These are phyloP conservation scores for Podila epigama DNA, from an alignment of 192 early-diverging fungal genomes.

Conservation along the genomic window DNA sequence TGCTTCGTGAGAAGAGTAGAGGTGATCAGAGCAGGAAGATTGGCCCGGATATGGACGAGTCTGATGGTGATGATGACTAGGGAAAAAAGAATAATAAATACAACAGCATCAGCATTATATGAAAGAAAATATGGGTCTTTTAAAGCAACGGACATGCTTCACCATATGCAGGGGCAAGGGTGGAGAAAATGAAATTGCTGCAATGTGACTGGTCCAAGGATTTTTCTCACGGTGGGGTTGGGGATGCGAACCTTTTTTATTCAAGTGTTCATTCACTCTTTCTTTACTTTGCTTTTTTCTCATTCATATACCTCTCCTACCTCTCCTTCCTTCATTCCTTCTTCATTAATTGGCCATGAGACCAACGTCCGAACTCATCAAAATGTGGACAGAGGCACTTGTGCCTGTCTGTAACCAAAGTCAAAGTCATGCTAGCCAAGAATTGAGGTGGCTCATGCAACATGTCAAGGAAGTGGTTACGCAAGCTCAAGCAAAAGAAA, in stretches of 20 bases:
- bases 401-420: conserved; percentile 47
- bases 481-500: background rate
- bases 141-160: no score
- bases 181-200: background rate
- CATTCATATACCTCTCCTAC: background rate
- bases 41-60: conserved; percentile 26
- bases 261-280: background rate
- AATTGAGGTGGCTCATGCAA: conserved; percentile 50
- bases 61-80: conserved; percentile 30
- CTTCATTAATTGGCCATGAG: background rate
- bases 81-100: no score
- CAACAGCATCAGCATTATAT: background rate
- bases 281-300: background rate
- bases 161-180: no score
- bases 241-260: background rate
- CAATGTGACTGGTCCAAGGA: background rate
- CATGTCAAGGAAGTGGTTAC: conserved; percentile 20
- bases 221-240: background rate
- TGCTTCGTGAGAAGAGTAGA: conserved; percentile 20
- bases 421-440: conserved; percentile 46
- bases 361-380: conserved; percentile 11
- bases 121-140: no score
- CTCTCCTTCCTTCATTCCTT: background rate
- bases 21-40: conserved; percentile 18
- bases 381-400: conserved; percentile 33